These are phyloP conservation scores for Sungouiella thailandica DNA, from an alignment of 805 yeast genomes.

Conservation along the genomic window DNA sequence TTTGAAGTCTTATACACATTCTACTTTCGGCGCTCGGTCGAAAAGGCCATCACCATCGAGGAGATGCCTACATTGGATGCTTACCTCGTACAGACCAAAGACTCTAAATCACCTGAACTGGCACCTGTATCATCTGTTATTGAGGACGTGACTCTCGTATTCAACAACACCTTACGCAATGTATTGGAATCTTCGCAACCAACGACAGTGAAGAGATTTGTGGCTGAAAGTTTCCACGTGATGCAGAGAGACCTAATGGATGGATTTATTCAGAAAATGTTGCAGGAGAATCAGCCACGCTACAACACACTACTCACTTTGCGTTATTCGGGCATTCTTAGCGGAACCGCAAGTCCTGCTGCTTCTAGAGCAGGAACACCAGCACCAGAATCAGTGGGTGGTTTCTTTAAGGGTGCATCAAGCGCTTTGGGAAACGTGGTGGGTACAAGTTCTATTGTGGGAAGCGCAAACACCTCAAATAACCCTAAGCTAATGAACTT, in stretches of 20 bases:
- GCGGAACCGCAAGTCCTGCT: conserved; percentile 18
- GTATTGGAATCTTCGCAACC: conserved; percentile 69
- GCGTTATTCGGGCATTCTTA: conserved; percentile 6
- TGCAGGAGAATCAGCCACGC: conserved; percentile 37
- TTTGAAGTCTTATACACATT: conserved; percentile 62
- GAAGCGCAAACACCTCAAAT: conserved; percentile 21
- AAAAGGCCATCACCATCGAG: conserved; percentile 76
- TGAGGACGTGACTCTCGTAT: conserved; percentile 75
- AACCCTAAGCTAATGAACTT: conserved; percentile 51
- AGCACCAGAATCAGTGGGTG: conserved; percentile 31
- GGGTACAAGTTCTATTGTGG: too few species aligned
- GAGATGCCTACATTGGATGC: conserved; percentile 56
- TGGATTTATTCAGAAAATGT: conserved; percentile 35
- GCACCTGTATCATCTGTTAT: conserved; percentile 77
- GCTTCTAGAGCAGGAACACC: conserved; percentile 28
- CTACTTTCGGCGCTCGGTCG: conserved; percentile 72
- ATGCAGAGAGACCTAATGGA: conserved; percentile 61
- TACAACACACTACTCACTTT: conserved; percentile 30
- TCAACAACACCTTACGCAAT: conserved; percentile 63
- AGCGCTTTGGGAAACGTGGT: conserved; percentile 42
- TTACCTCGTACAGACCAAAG: conserved; percentile 22
- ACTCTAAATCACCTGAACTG: conserved; percentile 41
- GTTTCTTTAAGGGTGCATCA: conserved; percentile 40
- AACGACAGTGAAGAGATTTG: conserved; percentile 48
- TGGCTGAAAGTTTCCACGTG: conserved; percentile 52